Evolutionary conservation across 139 green algal species (phyloP).

Genomic region (Coccomyxa sp.): DNA sequence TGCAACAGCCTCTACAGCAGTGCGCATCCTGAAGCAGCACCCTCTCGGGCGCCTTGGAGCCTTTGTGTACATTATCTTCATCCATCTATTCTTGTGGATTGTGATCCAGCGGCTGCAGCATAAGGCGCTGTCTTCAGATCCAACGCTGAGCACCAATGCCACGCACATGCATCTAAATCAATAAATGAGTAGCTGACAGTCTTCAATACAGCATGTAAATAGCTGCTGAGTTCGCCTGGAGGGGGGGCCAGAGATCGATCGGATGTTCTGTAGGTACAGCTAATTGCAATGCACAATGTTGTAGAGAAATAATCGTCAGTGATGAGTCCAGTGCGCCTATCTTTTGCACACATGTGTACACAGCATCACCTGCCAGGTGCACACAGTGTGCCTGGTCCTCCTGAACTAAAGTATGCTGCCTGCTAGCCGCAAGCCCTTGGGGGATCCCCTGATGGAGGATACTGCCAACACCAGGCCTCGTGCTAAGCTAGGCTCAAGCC

Average conservation of each 20-base stretch:
- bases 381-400: background rate
- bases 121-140: background rate
- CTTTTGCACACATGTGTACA: too few species aligned
- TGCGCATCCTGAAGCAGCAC: constrained; percentile 67
- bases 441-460: background rate
- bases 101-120: constrained; percentile 57
- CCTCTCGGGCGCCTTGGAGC: constrained; percentile 59
- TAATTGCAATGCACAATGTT: background rate
- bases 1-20: constrained; percentile 21
- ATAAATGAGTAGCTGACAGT: too few species aligned
- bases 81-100: constrained; percentile 75
- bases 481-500: background rate
- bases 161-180: too few species aligned
- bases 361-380: background rate
- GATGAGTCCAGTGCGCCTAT: background rate
- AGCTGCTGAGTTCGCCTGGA: too few species aligned
- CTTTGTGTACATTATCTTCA: constrained; percentile 58
- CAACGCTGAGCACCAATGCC: background rate
- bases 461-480: background rate
- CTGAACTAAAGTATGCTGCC: background rate
- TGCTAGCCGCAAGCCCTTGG: background rate
- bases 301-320: background rate
- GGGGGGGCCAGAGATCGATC: too few species aligned
- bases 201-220: too few species aligned
- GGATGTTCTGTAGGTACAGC: too few species aligned